Evolutionary conservation across 2,329 filamentous ascomycete genomes (phyloP).

Genomic region (Samsoniella hepiali): DNA sequence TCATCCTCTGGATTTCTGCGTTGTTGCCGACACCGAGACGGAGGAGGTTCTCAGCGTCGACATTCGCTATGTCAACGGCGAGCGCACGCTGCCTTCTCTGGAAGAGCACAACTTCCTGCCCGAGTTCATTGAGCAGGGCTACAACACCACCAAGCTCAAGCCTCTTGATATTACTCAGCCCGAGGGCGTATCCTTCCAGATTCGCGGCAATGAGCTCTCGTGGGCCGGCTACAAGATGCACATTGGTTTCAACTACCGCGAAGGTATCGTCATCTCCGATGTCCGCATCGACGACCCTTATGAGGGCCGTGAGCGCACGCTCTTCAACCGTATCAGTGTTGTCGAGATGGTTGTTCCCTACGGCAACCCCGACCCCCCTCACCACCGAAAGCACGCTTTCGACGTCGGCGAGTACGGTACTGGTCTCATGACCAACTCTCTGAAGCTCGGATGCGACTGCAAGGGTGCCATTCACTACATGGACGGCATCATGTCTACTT

Average conservation of each 20-base stretch:
- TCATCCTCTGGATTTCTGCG: conserved; percentile 52
- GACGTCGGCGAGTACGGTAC: conserved; percentile 66
- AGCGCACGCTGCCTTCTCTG: conserved; percentile 42
- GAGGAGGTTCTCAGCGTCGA: conserved; percentile 47
- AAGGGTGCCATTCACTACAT: conserved; percentile 65
- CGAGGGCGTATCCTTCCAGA: conserved; percentile 41
- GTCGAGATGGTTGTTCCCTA: conserved; percentile 72
- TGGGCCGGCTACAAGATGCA: conserved; percentile 69
- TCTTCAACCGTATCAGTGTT: conserved; percentile 66
- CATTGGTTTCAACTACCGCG: conserved; percentile 69
- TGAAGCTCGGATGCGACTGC: conserved; percentile 64
- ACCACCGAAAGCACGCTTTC: conserved; percentile 65
- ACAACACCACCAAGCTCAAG: conserved; percentile 35
- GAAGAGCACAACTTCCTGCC: conserved; percentile 39
- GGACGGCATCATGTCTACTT: conserved; percentile 59
- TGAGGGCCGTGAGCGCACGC: conserved; percentile 44
- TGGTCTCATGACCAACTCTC: conserved; percentile 64
- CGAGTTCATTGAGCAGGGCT: conserved; percentile 34
- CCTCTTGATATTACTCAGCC: conserved; percentile 40
- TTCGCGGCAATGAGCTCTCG: conserved; percentile 46
- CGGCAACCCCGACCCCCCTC: conserved; percentile 59
- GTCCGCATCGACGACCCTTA: conserved; percentile 58
- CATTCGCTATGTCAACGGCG: conserved; percentile 41
- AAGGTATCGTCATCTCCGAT: conserved; percentile 69
- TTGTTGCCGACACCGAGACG: conserved; percentile 43